Evolutionary conservation across 2,329 filamentous ascomycete genomes (phyloP), one percentile per base, ranked within the genome.

Genomic region (Aspergillus thermomutatus): DNA sequence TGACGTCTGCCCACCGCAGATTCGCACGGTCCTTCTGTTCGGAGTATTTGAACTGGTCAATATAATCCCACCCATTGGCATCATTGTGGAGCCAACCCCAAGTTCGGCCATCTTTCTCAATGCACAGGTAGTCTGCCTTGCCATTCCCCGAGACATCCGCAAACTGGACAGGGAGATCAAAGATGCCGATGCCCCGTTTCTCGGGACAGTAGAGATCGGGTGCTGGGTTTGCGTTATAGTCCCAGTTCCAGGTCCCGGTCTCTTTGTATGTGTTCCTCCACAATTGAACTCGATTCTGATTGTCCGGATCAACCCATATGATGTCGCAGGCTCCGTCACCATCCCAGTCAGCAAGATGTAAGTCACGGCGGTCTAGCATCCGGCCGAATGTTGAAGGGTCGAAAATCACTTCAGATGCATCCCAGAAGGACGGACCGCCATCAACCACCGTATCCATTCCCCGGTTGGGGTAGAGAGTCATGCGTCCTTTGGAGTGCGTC

Each of bases 1-100:
- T 72, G 23, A 77, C 69, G 59, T 78, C 77, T 3, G 69, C 71
- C 40, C 63, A 79, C 8, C 69, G 67, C 10, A 74, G 25, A 17
- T 76, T 73, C 11, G 74, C 72, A 1, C 74, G 69, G 49, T 76
- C 74, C 11, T 61, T 63, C 26, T 52, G 62, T 41, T 67, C 63
- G 11, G 61, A 51, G 49, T 60, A 60, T 58, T 72, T 74, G 55
- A 73, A 60, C 62, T 72, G 69, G n/a, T 54, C 63, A 11, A 65
- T 60, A 54, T 61, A 21, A 19, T 9, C 55, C 58, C 40, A 58
- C 40, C 1, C 52, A 52, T 25, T 64, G 26, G 26, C 26, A 26
- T 26, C 26, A 26, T 26, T 58, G 48, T 74, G 61, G 7, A 69
- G 37, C 21, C 27, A 71, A 23, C 64, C 71, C 3, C 53, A 63